These are phyloP conservation scores for Conticribra weissflogii DNA, from an alignment of 108 stramenopile genomes.

Conservation along the genomic window DNA sequence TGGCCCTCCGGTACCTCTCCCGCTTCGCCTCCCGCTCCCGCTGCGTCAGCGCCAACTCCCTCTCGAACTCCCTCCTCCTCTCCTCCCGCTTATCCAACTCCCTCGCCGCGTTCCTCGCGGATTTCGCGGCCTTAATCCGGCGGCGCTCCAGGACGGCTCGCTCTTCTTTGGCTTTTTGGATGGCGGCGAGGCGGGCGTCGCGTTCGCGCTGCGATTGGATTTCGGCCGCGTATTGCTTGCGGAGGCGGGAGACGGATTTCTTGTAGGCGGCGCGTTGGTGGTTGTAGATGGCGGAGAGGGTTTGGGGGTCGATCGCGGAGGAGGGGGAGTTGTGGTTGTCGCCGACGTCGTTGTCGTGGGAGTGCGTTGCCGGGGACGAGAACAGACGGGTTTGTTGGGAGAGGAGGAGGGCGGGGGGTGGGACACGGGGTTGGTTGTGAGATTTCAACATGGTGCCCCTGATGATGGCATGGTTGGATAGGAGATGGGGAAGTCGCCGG, in stretches of 20 bases:
- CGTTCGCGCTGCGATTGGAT: constrained; percentile 50
- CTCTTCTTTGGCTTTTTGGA: constrained; percentile 59
- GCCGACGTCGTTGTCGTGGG: constrained; percentile 10
- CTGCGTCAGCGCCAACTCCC: constrained; percentile 65
- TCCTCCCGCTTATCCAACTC: constrained; percentile 57
- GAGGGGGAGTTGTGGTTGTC: background rate
- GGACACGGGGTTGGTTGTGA: constrained; percentile 2
- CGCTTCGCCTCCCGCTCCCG: constrained; percentile 55
- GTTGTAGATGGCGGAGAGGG: constrained; percentile 57
- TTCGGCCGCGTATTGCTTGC: constrained; percentile 73
- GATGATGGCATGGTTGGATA: background rate
- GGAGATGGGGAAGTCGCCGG: constrained; percentile 13
- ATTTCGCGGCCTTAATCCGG: constrained; percentile 69
- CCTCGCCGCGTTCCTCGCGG: constrained; percentile 57
- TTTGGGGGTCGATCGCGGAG: constrained; percentile 2
- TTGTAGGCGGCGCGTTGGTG: constrained; percentile 64
- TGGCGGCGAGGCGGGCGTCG: constrained; percentile 25
- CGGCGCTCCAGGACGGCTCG: constrained; percentile 73
- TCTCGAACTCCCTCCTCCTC: constrained; percentile 56
- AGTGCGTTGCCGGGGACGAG: background rate
- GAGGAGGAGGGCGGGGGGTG: background rate
- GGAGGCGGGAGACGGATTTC: constrained; percentile 62
- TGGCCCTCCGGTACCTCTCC: constrained; percentile 56
- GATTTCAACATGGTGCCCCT: background rate
- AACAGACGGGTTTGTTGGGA: background rate